phyloP scores from a whole-genome alignment of 73 alveolate genomes.

The Stentor coeruleus region DNA sequence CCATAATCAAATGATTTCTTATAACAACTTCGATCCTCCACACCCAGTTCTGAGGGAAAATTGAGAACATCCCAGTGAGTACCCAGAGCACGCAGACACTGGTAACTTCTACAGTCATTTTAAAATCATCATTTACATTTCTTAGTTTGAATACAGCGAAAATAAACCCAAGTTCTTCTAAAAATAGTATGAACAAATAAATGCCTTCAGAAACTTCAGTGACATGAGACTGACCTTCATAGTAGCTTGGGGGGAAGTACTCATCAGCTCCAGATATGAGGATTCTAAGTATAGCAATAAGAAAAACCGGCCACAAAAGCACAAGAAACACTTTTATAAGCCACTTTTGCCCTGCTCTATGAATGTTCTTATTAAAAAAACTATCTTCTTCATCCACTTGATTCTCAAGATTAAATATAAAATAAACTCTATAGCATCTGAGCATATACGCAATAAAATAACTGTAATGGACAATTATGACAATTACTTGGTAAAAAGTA shows the following conservation, averaged over 20 bases:
- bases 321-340: neutral
- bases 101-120: conserved; percentile 12
- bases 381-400: neutral
- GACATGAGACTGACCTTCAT: neutral
- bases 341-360: neutral
- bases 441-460: neutral
- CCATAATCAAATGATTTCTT: conserved; percentile 1
- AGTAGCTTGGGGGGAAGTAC: neutral
- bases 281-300: neutral
- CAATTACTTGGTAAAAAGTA: neutral
- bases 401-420: conserved; percentile 7
- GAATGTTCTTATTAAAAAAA: neutral
- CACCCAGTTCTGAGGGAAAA: neutral
- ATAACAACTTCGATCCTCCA: neutral
- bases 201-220: neutral
- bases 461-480: neutral
- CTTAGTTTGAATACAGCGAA: conserved; percentile 9
- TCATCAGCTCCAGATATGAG: neutral
- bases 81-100: neutral
- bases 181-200: conserved; percentile 1
- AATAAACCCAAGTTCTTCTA: conserved; percentile 13
- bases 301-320: neutral
- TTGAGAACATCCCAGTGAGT: neutral
- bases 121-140: neutral
- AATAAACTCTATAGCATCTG: neutral